phyloP scores from a whole-genome alignment of 1,139 yeast species.

The Candida tropicalis region DNA sequence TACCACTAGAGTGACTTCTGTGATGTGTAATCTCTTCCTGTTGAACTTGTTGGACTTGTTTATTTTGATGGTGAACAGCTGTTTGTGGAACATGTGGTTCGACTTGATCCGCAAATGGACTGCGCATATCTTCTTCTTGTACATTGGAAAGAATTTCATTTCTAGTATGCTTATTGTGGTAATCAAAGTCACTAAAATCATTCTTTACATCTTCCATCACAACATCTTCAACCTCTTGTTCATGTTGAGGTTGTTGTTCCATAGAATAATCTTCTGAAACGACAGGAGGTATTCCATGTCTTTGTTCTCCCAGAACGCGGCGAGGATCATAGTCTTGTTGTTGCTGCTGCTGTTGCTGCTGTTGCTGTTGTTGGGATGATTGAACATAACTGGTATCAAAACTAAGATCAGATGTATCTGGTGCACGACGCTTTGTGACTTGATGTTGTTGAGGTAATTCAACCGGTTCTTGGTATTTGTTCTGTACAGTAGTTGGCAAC shows the following conservation, averaged over 20 bases:
- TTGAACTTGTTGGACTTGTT: slow-evolving; percentile 11
- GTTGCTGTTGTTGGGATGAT: slow-evolving; percentile 10
- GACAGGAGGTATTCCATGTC: slow-evolving; percentile 8
- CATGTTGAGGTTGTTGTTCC: slow-evolving; percentile 10
- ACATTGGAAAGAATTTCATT: slow-evolving; percentile 21
- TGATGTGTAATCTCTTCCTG: slow-evolving; percentile 9
- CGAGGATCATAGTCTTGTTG: slow-evolving; percentile 10
- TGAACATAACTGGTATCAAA: slow-evolving; percentile 10
- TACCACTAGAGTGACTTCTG: slow-evolving; percentile 6
- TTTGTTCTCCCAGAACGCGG: slow-evolving; percentile 13
- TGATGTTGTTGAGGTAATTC: slow-evolving; percentile 32
- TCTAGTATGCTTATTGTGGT: slow-evolving; percentile 25
- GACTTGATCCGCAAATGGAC: slow-evolving; percentile 15
- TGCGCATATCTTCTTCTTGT: slow-evolving; percentile 8
- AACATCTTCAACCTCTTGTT: slow-evolving; percentile 5
- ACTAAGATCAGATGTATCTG: slow-evolving; percentile 7
- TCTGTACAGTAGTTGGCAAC: slow-evolving; percentile 40
- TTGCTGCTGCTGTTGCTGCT: slow-evolving; percentile 14
- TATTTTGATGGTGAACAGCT: slow-evolving; percentile 4
- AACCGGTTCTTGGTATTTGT: slow-evolving; percentile 36
- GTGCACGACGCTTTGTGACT: slow-evolving; percentile 11
- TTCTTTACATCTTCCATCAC: slow-evolving; percentile 16
- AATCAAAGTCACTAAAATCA: slow-evolving; percentile 34
- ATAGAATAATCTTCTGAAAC: slow-evolving; percentile 3
- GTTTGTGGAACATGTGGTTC: slow-evolving; percentile 4